Evolutionary conservation across 306 rosid species (phyloP).

Genomic region (Herpetospermum pedunculosum): DNA sequence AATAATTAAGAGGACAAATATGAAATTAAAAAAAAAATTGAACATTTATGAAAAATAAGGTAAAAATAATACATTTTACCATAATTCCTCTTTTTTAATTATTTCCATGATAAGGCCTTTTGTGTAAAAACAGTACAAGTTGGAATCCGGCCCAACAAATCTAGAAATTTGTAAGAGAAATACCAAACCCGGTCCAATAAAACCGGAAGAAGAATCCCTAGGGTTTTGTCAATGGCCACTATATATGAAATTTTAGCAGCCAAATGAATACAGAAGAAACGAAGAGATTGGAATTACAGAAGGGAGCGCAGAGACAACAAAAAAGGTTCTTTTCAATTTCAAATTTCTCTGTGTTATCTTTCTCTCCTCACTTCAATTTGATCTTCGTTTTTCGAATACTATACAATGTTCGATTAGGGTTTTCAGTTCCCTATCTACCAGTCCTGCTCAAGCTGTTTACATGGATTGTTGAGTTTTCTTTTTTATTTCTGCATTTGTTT

Average conservation of each 20-base stretch:
- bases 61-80: too few species aligned
- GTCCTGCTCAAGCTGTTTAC: neutral
- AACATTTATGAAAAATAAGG: too few species aligned
- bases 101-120: too few species aligned
- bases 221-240: neutral
- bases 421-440: neutral
- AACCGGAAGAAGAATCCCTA: neutral
- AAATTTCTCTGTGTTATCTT: neutral
- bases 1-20: too few species aligned
- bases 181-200: neutral
- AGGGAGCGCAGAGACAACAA: neutral
- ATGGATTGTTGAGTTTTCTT: neutral
- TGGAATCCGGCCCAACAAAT: too few species aligned
- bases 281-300: neutral
- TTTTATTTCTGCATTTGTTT: neutral
- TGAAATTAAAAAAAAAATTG: too few species aligned
- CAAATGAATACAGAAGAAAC: neutral
- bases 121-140: too few species aligned
- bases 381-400: neutral
- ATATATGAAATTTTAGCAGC: neutral
- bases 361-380: neutral
- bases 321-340: neutral
- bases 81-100: too few species aligned
- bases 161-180: neutral
- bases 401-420: neutral